Evolutionary conservation across 106 monocot genomes (phyloP), one percentile per base, ranked within the genome.

Genomic region (Narthecium ossifragum): DNA sequence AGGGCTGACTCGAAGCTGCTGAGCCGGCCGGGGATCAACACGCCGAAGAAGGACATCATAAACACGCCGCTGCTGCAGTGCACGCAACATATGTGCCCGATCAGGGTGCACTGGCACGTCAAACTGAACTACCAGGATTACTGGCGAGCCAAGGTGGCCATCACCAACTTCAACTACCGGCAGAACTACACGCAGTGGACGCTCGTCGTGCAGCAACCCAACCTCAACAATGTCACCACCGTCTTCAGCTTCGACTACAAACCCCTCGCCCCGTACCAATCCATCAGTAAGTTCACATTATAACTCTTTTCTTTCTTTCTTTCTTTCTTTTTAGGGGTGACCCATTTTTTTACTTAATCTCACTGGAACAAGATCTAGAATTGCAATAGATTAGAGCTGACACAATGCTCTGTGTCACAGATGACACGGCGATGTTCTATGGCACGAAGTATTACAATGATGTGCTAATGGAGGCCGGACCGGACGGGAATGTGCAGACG

Each of bases 101-200:
- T 87, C 29, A 66, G 86, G 14, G 82, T 87, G 45, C 86, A 87
- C 69, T 87, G 86, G 86, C 86, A 87, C 22, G 75, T 87, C n/a
- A 87, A 87, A 55, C 32, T 86, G 55, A 86, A 86, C 59, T 86
- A 86, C 70, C 73, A 82, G 61, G 81, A 86, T n/a, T 87, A 87
- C 68, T 87, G 87, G 87, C 68, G 87, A 0, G 78, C 60, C 29
- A 82, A 87, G 68, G 70, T 87, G 13, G 78, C 78, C 45, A 73
- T 87, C 64, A 82, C 82, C 26, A 87, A 87, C 74, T 87, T 87
- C 82, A 82, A 87, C 65, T 87, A 87, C 45, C 67, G 75, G 11
- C 25, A 66, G 48, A 87, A 87, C 69, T 87, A 87, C 75, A 79
- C 87, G 4, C 75, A 73, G 32, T 87, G 87, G 87, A 87, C 82